Evolutionary conservation across 2,329 filamentous ascomycete species (phyloP).

Genomic region (Verticillium longisporum): DNA sequence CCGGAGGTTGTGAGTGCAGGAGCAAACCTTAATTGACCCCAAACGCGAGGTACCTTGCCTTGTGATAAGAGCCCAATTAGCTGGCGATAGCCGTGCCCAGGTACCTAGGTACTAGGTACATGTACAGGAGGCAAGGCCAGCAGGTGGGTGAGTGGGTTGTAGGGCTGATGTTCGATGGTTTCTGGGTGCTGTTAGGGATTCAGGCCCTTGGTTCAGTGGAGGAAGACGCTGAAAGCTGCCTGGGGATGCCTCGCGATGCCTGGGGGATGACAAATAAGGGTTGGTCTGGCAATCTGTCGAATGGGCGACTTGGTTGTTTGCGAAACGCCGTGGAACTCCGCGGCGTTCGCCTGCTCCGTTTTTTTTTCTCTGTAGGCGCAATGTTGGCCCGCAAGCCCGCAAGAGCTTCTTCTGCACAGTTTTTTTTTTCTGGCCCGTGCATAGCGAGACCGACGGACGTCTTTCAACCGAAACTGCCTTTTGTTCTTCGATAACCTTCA

Average conservation of each 20-base stretch:
- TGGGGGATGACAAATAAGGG: neutral
- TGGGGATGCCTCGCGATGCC: no score
- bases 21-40: no score
- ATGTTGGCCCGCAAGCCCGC: neutral
- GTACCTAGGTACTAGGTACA: neutral
- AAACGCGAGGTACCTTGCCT: no score
- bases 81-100: neutral
- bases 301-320: neutral
- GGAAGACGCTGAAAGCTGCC: no score
- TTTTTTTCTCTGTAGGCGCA: neutral
- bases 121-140: no score
- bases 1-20: neutral
- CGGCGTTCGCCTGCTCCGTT: neutral
- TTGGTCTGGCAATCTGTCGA: neutral
- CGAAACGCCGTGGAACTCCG: neutral
- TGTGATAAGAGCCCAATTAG: neutral
- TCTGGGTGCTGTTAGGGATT: no score
- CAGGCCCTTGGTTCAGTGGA: no score
- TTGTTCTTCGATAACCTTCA: no score
- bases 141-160: neutral
- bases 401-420: no score
- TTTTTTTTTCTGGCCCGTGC: no score
- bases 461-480: no score
- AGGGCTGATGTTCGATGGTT: neutral
- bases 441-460: no score